These are phyloP conservation scores for Sonneratia alba DNA, from an alignment of 345 rosid species.

Conservation along the genomic window DNA sequence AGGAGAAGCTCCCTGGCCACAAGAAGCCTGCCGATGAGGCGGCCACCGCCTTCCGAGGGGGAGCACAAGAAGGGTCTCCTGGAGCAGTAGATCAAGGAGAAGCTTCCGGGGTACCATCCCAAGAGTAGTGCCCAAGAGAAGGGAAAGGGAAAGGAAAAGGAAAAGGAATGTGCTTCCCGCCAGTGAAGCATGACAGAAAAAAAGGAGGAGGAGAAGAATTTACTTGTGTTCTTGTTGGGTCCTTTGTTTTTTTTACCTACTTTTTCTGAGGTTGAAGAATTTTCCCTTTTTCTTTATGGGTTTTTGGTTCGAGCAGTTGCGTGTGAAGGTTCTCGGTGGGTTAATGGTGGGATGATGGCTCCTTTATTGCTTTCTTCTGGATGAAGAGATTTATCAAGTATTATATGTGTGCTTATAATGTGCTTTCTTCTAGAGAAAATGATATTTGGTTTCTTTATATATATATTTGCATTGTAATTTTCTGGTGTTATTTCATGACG, in stretches of 20 bases:
- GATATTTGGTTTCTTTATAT: background rate
- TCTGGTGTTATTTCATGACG: background rate
- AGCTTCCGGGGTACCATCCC: conserved; percentile 73
- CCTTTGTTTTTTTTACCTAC: too few species aligned
- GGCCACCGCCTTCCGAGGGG: conserved; percentile 13
- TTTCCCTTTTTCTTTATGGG: too few species aligned
- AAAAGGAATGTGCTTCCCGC: conserved; percentile 23
- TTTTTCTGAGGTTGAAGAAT: too few species aligned
- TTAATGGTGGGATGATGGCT: background rate
- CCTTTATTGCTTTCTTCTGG: background rate
- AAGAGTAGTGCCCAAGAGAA: conserved; percentile 41
- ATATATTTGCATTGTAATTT: background rate
- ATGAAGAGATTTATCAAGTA: background rate
- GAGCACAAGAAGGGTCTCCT: conserved; percentile 48
- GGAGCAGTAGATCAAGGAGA: conserved; percentile 76
- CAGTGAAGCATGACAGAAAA: background rate
- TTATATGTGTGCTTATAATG: too few species aligned
- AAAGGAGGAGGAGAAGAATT: too few species aligned
- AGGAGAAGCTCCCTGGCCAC: conserved; percentile 53
- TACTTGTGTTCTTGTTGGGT: too few species aligned
- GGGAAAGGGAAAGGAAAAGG: conserved; percentile 9
- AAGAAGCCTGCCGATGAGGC: conserved; percentile 22
- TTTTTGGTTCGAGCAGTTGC: background rate
- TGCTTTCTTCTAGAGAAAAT: background rate
- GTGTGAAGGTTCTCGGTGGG: background rate